Conservation (phyloP, 169 alveolate species). For the Perkinsus olseni region DNA sequence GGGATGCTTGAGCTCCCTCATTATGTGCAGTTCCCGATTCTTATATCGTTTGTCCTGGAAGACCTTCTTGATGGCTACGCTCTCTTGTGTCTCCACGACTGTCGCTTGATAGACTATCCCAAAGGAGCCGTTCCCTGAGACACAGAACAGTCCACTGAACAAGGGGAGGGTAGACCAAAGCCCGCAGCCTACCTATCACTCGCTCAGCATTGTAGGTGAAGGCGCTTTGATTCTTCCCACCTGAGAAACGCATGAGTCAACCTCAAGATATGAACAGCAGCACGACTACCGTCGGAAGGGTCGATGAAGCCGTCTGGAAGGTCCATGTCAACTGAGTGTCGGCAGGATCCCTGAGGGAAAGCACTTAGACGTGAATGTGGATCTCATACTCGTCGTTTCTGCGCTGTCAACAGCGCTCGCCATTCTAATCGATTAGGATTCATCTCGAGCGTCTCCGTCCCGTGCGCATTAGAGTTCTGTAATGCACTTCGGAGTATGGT, state of each 20-base stretch:
- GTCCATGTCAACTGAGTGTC: neutral
- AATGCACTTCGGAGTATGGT: too few species aligned
- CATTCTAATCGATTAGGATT: neutral
- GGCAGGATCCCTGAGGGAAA: neutral
- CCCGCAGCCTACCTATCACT: neutral
- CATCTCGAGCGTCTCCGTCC: neutral
- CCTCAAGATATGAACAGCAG: neutral
- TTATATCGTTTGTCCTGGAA: slow-evolving; percentile 88
- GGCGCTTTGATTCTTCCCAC: neutral
- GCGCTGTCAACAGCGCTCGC: neutral
- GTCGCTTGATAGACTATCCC: slow-evolving; percentile 93
- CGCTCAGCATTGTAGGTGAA: neutral
- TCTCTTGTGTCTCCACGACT: slow-evolving; percentile 83
- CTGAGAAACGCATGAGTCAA: too few species aligned
- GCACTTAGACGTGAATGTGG: too few species aligned
- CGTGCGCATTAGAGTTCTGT: neutral
- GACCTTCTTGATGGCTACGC: slow-evolving; percentile 94
- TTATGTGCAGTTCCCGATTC: slow-evolving; percentile 88
- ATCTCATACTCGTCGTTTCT: neutral
- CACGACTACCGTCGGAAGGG: neutral
- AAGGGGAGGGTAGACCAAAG: neutral
- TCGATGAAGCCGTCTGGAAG: neutral
- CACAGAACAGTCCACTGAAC: too few species aligned
- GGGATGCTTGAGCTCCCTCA: slow-evolving; percentile 85
- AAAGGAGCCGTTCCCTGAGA: slow-evolving; percentile 91